phyloP scores from a whole-genome alignment of 257 asterid genomes.

The Jacaranda mimosifolia region DNA sequence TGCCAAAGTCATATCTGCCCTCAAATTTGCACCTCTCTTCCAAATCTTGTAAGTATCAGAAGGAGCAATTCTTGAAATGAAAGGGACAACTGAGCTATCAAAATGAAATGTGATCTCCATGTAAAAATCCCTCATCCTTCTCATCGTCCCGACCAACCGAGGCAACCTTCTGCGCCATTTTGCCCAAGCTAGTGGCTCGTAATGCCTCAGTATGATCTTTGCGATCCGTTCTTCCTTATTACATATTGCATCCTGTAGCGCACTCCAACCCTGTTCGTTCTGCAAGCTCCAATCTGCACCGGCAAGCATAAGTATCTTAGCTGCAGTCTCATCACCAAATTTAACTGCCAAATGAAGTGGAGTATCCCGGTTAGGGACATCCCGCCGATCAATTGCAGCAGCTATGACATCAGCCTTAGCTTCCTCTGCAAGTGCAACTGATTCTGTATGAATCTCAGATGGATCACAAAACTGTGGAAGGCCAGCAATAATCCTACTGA shows the following conservation, averaged over 20 bases:
- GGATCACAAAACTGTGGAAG: constrained; percentile 66
- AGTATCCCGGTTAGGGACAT: constrained; percentile 73
- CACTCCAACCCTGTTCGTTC: constrained; percentile 78
- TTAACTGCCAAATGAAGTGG: constrained; percentile 74
- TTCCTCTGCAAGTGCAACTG: constrained; percentile 63
- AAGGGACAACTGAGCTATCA: constrained; percentile 80
- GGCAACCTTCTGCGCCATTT: constrained; percentile 83
- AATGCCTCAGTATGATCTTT: constrained; percentile 63
- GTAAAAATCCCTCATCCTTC: constrained; percentile 78
- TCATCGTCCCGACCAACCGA: constrained; percentile 65
- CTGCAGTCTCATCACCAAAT: constrained; percentile 59
- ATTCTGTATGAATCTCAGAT: constrained; percentile 57
- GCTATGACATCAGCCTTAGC: constrained; percentile 67
- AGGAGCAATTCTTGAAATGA: constrained; percentile 77
- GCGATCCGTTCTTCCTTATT: constrained; percentile 69
- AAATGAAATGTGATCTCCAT: constrained; percentile 79
- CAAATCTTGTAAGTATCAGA: constrained; percentile 79
- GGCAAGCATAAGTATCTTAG: constrained; percentile 78
- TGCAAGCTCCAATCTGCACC: constrained; percentile 84
- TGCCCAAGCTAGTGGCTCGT: constrained; percentile 79
- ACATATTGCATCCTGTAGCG: constrained; percentile 76
- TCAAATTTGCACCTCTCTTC: constrained; percentile 74
- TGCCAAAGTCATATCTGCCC: constrained; percentile 79
- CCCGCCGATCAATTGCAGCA: constrained; percentile 64
- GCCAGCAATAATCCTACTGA: constrained; percentile 53